Conservation (phyloP, 2,329 filamentous ascomycete genomes). For the Malbranchea zuffiana region DNA sequence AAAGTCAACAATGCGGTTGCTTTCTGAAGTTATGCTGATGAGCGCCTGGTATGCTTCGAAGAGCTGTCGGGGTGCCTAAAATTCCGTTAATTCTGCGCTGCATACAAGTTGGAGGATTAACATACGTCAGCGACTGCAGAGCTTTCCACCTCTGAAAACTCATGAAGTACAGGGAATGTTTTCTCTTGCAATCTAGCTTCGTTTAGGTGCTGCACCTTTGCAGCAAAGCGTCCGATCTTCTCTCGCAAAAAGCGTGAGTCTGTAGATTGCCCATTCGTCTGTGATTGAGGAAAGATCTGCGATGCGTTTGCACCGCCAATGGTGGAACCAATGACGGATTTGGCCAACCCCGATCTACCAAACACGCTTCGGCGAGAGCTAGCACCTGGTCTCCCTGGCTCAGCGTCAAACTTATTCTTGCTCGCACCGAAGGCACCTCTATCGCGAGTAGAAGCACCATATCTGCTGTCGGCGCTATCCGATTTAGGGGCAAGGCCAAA, state of each 20-base stretch:
- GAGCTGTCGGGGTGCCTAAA: conserved; percentile 59
- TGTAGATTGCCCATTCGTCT: conserved; percentile 46
- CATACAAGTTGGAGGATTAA: conserved; percentile 9
- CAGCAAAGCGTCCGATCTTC: conserved; percentile 71
- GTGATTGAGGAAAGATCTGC: conserved; percentile 59
- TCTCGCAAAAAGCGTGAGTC: conserved; percentile 70
- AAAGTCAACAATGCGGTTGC: conserved; percentile 47
- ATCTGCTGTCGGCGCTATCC: conserved; percentile 31
- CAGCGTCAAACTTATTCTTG: conserved; percentile 24
- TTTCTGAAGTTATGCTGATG: conserved; percentile 66
- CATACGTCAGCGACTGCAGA: conserved; percentile 54
- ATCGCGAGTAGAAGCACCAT: conserved; percentile 27
- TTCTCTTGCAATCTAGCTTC: conserved; percentile 54
- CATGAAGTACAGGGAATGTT: conserved; percentile 62
- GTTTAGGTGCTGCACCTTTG: conserved; percentile 71
- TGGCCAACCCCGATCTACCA: conserved; percentile 60
- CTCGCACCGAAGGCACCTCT: conserved; percentile 44
- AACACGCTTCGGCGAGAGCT: conserved; percentile 46
- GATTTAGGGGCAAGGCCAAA: conserved; percentile 64
- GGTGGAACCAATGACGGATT: conserved; percentile 77
- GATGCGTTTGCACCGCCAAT: conserved; percentile 50
- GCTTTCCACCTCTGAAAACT: conserved; percentile 64
- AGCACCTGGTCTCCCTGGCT: conserved; percentile 33
- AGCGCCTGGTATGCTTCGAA: conserved; percentile 74
- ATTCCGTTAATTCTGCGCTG: background rate